Evolutionary conservation across 208 protist genomes (phyloP).

Genomic region (Acanthamoeba healyi): DNA sequence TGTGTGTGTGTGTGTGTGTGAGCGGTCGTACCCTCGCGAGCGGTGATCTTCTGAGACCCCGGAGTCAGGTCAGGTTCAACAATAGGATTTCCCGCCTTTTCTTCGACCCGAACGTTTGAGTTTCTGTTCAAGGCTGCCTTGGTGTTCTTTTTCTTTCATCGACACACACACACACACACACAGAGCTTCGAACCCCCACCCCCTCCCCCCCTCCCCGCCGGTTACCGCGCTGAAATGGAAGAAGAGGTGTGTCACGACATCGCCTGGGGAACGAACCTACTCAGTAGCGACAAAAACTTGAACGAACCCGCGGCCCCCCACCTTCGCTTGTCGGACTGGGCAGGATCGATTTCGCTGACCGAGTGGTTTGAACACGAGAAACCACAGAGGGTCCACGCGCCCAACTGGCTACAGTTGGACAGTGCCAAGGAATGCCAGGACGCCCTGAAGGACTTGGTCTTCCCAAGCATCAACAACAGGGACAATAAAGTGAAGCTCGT

Average conservation of each 20-base stretch:
- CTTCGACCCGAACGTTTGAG: no score
- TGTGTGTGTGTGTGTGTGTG: background rate
- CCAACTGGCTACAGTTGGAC: background rate
- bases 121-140: no score
- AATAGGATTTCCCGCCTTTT: no score
- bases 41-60: constrained; percentile 51
- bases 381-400: background rate
- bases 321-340: constrained; percentile 1
- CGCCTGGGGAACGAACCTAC: background rate
- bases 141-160: no score
- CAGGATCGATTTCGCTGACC: background rate
- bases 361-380: constrained; percentile 3
- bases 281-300: background rate
- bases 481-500: background rate
- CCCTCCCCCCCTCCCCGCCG: no score
- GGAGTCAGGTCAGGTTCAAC: no score
- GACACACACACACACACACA: no score
- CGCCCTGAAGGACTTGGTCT: background rate
- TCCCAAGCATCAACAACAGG: background rate
- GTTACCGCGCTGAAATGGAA: no score
- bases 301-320: background rate
- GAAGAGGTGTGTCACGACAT: no score
- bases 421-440: background rate
- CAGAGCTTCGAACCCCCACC: no score
- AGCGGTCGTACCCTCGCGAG: constrained; percentile 1